These are phyloP conservation scores for Tylopilus cervinicoccineus DNA, from an alignment of 768 basidiomycete species.

Conservation along the genomic window DNA sequence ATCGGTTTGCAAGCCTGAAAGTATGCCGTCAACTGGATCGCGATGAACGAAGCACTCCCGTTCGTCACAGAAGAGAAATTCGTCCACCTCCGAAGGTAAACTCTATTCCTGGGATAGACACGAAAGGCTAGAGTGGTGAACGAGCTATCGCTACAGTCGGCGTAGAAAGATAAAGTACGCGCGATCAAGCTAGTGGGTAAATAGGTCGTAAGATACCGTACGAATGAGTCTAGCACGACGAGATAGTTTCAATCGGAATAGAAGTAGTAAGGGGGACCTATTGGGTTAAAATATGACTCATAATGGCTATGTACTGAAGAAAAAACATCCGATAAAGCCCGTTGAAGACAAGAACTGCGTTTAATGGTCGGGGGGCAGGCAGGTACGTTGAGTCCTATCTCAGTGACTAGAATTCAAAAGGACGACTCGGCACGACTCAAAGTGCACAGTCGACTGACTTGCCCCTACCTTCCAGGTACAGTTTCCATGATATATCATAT, in stretches of 20 bases:
- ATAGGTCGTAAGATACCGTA: background rate
- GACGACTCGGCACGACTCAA: background rate
- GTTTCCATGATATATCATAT: background rate
- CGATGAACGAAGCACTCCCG: background rate
- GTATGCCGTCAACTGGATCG: background rate
- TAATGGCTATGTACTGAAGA: background rate
- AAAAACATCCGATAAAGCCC: background rate
- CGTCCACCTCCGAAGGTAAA: background rate
- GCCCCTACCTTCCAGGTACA: conserved; percentile 10
- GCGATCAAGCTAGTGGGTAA: background rate
- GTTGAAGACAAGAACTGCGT: background rate
- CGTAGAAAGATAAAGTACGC: background rate
- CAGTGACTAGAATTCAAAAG: background rate
- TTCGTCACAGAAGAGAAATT: background rate
- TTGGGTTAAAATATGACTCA: conserved; percentile 6
- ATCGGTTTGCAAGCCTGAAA: background rate
- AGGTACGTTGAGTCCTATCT: background rate
- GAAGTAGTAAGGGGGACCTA: background rate
- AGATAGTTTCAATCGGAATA: background rate
- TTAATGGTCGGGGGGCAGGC: background rate
- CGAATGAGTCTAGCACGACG: background rate
- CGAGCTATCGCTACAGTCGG: conserved; percentile 20
- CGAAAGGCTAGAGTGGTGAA: background rate
- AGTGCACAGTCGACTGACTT: background rate
- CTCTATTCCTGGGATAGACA: conserved; percentile 7